Conservation (phyloP, 495 filamentous ascomycete species). For the Annulohypoxylon stygium region DNA sequence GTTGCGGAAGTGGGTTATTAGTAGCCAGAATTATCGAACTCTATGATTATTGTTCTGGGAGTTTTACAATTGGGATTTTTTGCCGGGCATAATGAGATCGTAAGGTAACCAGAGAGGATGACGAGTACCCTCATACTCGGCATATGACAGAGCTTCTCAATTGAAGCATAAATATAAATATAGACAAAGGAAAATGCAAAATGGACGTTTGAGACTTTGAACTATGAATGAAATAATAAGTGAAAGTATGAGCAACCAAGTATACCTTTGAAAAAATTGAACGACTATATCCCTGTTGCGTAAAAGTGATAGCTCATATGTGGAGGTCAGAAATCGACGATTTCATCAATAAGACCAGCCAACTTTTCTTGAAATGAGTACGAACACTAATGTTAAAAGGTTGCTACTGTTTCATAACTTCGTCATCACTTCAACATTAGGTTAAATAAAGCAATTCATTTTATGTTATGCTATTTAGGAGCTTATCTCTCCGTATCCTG, state of each 20-base stretch:
- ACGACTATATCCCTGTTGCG: not conserved
- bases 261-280: not conserved
- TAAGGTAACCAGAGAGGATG: not conserved
- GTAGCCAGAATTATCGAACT: slow-evolving; percentile 78
- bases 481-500: not conserved
- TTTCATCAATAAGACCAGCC: no score
- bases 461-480: not conserved
- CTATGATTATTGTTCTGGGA: slow-evolving; percentile 28
- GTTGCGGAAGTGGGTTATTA: slow-evolving; percentile 73
- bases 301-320: no score
- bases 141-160: not conserved
- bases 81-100: not conserved
- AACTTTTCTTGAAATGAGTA: no score
- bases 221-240: not conserved
- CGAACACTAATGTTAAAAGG: no score
- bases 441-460: not conserved
- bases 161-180: not conserved
- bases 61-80: not conserved
- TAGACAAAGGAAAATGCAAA: not conserved
- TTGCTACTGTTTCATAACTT: not conserved
- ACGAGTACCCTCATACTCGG: not conserved
- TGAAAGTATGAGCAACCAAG: not conserved
- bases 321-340: no score
- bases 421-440: not conserved
- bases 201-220: not conserved